phyloP scores from a whole-genome alignment of 75 land plant species.

The Pinus taeda region DNA sequence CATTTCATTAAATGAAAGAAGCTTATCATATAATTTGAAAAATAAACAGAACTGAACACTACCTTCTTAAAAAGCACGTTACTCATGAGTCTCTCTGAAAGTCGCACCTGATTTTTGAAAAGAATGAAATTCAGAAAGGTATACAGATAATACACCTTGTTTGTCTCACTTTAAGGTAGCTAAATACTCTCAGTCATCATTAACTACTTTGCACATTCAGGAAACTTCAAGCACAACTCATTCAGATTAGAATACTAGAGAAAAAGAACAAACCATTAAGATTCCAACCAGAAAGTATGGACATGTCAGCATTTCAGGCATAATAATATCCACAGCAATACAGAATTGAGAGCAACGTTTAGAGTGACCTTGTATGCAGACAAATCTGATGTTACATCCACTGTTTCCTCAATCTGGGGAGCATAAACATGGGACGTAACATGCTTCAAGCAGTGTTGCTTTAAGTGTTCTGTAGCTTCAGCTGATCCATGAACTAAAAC shows the following conservation, averaged over 20 bases:
- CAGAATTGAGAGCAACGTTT: not conserved
- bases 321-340: not conserved
- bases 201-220: not conserved
- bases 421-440: conserved; percentile 91
- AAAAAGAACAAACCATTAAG: not conserved
- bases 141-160: not conserved
- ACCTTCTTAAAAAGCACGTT: conserved; percentile 97
- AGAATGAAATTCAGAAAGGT: conserved; percentile 2
- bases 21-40: not conserved
- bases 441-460: conserved; percentile 82
- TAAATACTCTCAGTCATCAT: not conserved
- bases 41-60: conserved; percentile 4
- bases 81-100: conserved; percentile 94
- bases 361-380: conserved; percentile 88
- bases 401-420: conserved; percentile 83
- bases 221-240: not conserved
- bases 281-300: conserved; percentile 1
- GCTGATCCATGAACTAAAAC: conserved; percentile 98
- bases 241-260: not conserved
- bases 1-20: not conserved
- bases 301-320: conserved; percentile 1
- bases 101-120: conserved; percentile 64
- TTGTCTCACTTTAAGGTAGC: not conserved
- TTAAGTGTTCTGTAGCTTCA: conserved; percentile 97
- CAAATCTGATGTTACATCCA: conserved; percentile 94